phyloP scores from a whole-genome alignment of 2,329 filamentous ascomycete species.

The Tetracladium maxilliforme region DNA sequence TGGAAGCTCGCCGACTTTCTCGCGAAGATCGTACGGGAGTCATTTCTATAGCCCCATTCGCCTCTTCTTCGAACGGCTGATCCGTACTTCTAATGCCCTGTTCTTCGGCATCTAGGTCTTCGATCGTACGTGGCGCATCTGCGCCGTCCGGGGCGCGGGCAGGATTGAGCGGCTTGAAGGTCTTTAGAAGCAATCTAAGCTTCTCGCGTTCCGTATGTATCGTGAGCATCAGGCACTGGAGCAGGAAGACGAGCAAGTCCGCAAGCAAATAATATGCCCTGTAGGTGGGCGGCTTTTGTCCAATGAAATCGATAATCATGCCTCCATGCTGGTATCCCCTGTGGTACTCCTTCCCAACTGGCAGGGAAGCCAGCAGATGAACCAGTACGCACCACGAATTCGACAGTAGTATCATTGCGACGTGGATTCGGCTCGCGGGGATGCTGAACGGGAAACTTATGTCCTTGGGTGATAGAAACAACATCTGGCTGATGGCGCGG shows the following conservation, averaged over 20 bases:
- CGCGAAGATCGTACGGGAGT: no score
- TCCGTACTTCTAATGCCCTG: no score
- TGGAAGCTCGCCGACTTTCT: no score
- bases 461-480: conserved; percentile 47
- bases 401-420: conserved; percentile 40
- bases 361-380: conserved; percentile 39
- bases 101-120: background rate
- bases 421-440: conserved; percentile 39
- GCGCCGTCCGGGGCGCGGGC: conserved; percentile 4
- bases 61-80: no score
- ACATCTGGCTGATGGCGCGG: conserved; percentile 41
- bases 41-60: no score
- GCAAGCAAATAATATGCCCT: conserved; percentile 36
- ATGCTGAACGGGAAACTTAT: conserved; percentile 38
- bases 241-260: conserved; percentile 36
- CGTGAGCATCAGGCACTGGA: conserved; percentile 51
- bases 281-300: conserved; percentile 46
- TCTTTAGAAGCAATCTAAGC: conserved; percentile 28
- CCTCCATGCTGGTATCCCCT: conserved; percentile 54
- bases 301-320: conserved; percentile 52
- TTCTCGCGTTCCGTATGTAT: conserved; percentile 46
- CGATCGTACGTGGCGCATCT: background rate
- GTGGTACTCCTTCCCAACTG: conserved; percentile 42
- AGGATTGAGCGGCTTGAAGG: conserved; percentile 7
- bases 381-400: conserved; percentile 45